Evolutionary conservation across 108 stramenopile species (phyloP), one percentile per base, ranked within the genome.

Genomic region (Chaetoceros muelleri): DNA sequence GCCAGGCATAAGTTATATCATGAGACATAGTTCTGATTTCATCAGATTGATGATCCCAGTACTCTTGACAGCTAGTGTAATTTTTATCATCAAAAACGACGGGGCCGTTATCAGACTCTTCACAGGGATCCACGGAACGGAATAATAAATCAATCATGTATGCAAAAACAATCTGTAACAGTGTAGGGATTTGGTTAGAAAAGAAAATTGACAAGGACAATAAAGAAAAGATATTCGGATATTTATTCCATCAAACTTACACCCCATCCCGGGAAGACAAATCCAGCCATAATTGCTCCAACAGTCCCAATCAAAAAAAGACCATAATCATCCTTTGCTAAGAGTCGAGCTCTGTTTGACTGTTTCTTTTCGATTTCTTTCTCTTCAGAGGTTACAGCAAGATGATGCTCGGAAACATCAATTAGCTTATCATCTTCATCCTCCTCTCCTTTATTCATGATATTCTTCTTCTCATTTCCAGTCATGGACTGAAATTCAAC

Each of bases 191-290:
- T n/a, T n/a, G n/a, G n/a, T n/a, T n/a, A n/a, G n/a, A n/a, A n/a
- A n/a, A n/a, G 44, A 49, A 25, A 13, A 21, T 20, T 24, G 30
- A 67, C 46, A 19, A 55, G 40, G 46, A 67, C n/a, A 28, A 44
- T 28, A 26, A 5, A 19, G 53, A 62, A 55, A n/a, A 18, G 25
- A 10, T 10, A 28, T 55, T 29, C 26, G 29, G 26, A n/a, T 30
- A 57, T 53, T 25, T 62, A 26, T n/a, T 62, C 28, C 7, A 70
- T 65, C 48, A 87, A 83, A 2, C 83, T 44, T 16, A 80, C 53
- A 29, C 82, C 86, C 82, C 82, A 87, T 1, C 61, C 60, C 2
- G 85, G 85, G 28, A 83, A 85, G 10, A 91, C 78, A 10, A 66
- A 64, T 30, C 90, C 90, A 0, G 84, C 79, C 52, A 85, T 52